phyloP scores from a whole-genome alignment of 148 eudicot genomes.

The Agrostemma githago region DNA sequence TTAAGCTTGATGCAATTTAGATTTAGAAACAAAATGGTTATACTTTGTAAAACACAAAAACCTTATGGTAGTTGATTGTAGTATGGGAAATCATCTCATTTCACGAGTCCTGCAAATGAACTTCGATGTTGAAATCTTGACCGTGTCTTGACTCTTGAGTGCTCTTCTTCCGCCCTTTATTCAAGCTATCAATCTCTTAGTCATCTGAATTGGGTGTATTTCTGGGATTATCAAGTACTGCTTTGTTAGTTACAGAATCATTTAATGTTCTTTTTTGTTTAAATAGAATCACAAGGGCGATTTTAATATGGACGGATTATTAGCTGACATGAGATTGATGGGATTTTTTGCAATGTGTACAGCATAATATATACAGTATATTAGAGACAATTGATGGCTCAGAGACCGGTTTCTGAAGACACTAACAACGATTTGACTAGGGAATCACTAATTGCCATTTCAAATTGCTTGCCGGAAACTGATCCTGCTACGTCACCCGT shows the following conservation, averaged over 20 bases:
- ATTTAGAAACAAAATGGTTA: neutral
- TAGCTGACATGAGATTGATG: neutral
- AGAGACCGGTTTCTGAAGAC: slow-evolving; percentile 10
- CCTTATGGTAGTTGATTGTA: too few species aligned
- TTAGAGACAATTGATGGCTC: slow-evolving; percentile 11
- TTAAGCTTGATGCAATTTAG: neutral
- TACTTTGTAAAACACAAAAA: neutral
- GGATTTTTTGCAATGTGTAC: neutral
- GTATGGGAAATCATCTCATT: neutral
- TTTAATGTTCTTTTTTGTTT: neutral
- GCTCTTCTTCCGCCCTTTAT: neutral
- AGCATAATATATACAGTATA: neutral
- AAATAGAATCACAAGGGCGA: neutral
- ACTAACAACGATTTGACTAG: slow-evolving; percentile 9
- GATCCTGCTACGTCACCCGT: slow-evolving; percentile 2
- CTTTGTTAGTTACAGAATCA: neutral
- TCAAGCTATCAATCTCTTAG: neutral
- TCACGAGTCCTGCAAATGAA: neutral
- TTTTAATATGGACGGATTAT: neutral
- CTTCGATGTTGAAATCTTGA: neutral
- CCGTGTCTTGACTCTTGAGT: neutral
- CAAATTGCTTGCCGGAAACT: slow-evolving; percentile 17
- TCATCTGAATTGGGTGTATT: neutral
- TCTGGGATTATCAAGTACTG: neutral
- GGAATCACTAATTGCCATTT: slow-evolving; percentile 28